Percentiles rank a stretch among this genome's conserved stretches.
phyloP scores from a whole-genome alignment of 331 rosid genomes.

The Rosa hybrid region DNA sequence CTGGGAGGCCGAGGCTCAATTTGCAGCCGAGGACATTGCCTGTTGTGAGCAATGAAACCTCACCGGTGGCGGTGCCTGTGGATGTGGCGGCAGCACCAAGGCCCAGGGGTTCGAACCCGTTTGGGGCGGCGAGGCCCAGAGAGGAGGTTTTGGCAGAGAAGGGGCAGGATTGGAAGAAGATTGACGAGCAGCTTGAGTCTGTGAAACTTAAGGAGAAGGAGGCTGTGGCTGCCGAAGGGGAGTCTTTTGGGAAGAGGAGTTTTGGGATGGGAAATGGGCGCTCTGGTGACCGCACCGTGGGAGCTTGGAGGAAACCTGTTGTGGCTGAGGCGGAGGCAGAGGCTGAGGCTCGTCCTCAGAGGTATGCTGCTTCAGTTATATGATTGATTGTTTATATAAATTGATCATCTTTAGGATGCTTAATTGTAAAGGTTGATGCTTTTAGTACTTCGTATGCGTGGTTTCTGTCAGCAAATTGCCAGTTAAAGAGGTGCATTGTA shows the following conservation, averaged over 20 bases:
- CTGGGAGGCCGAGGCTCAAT: slow-evolving; percentile 66
- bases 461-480: neutral
- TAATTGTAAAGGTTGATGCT: slow-evolving; percentile 13
- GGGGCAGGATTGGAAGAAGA: slow-evolving; percentile 89
- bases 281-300: slow-evolving; percentile 47
- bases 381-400: slow-evolving; percentile 5
- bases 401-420: neutral
- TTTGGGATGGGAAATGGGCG: slow-evolving; percentile 50
- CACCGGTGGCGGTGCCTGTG: slow-evolving; percentile 28
- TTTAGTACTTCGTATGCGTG: slow-evolving; percentile 7
- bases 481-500: neutral
- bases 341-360: slow-evolving; percentile 43
- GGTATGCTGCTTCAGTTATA: slow-evolving; percentile 41
- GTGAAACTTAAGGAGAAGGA: slow-evolving; percentile 49
- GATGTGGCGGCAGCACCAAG: slow-evolving; percentile 35
- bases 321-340: slow-evolving; percentile 37
- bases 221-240: slow-evolving; percentile 26
- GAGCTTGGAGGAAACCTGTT: slow-evolving; percentile 73
- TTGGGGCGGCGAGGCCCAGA: slow-evolving; percentile 93
- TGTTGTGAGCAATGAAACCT: slow-evolving; percentile 34
- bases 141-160: slow-evolving; percentile 94
- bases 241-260: slow-evolving; percentile 56
- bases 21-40: slow-evolving; percentile 67
- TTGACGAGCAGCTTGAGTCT: slow-evolving; percentile 77
- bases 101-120: slow-evolving; percentile 65